phyloP scores from a whole-genome alignment of 306 rosid species.

The Elaeagnus macrophylla region DNA sequence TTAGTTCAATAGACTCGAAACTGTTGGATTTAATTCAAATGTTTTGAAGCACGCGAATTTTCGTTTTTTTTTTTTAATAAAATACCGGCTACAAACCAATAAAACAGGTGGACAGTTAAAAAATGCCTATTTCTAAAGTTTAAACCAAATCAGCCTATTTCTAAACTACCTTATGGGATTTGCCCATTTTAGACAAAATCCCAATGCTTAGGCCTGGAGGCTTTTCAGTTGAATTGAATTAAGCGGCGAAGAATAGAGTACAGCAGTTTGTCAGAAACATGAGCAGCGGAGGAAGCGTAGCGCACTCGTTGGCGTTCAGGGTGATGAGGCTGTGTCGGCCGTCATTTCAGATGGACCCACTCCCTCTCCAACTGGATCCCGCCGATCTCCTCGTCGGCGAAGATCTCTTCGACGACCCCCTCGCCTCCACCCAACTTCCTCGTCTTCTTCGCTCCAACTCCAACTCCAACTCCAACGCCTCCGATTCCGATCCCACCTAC shows the following conservation, averaged over 20 bases:
- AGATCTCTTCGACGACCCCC: slow-evolving; percentile 66
- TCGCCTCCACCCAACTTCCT: slow-evolving; percentile 38
- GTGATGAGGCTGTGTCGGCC: slow-evolving; percentile 91
- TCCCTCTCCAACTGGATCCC: slow-evolving; percentile 71
- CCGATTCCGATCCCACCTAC: slow-evolving; percentile 60
- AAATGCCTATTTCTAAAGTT: too few species aligned
- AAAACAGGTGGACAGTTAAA: too few species aligned
- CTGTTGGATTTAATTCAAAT: too few species aligned
- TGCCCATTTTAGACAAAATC: too few species aligned
- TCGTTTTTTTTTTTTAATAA: too few species aligned
- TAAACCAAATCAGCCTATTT: too few species aligned
- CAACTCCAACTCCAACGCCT: slow-evolving; percentile 5
- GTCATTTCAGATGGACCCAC: slow-evolving; percentile 69
- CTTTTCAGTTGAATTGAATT: too few species aligned
- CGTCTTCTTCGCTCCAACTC: slow-evolving; percentile 22
- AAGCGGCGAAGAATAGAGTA: slow-evolving; percentile 16
- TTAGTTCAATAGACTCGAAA: too few species aligned
- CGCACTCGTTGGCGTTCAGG: slow-evolving; percentile 80
- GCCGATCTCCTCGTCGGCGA: slow-evolving; percentile 82
- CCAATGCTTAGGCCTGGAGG: too few species aligned
- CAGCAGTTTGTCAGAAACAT: neutral
- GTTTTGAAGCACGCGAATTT: too few species aligned
- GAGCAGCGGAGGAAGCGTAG: slow-evolving; percentile 33
- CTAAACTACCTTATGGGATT: too few species aligned
- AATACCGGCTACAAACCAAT: too few species aligned